These are phyloP conservation scores for Exophiala calicioides DNA, from an alignment of 2,329 filamentous ascomycete genomes.

Conservation along the genomic window DNA sequence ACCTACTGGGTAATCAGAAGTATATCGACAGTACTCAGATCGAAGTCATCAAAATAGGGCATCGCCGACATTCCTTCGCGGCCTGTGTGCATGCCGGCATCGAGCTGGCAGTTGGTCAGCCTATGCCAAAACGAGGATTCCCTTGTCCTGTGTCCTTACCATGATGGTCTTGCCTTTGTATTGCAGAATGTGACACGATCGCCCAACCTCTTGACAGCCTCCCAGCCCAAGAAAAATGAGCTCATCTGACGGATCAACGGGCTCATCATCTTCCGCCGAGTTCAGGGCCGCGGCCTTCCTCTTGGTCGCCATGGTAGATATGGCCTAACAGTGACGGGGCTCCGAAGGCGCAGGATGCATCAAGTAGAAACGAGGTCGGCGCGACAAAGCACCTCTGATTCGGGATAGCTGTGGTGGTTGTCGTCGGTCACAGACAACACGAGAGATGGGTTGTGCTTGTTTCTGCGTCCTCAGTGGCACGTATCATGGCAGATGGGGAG, in stretches of 20 bases:
- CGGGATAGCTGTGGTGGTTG: no score
- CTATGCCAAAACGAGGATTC: not conserved
- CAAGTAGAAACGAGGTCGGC: no score
- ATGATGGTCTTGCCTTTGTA: constrained; percentile 99
- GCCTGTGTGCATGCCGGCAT: constrained; percentile 87
- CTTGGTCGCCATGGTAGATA: constrained; percentile 79
- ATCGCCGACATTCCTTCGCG: constrained; percentile 87
- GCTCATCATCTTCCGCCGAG: constrained; percentile 67
- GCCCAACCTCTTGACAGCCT: constrained; percentile 93
- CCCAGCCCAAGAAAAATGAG: constrained; percentile 91
- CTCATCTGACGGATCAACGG: constrained; percentile 89
- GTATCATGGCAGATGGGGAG: no score
- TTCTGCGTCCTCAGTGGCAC: no score
- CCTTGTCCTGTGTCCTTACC: constrained; percentile 59
- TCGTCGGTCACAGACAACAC: no score
- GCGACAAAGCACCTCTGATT: no score
- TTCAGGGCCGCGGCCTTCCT: constrained; percentile 80
- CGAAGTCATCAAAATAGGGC: constrained; percentile 98
- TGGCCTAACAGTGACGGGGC: not conserved
- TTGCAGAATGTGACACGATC: constrained; percentile 96
- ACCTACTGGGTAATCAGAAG: constrained; percentile 99
- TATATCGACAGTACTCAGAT: constrained; percentile 94
- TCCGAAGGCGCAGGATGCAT: not conserved
- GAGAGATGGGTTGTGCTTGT: no score
- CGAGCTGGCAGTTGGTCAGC: constrained; percentile 62